These are phyloP conservation scores for Backusella circina DNA, from an alignment of 192 early-diverging fungal genomes.

Conservation along the genomic window DNA sequence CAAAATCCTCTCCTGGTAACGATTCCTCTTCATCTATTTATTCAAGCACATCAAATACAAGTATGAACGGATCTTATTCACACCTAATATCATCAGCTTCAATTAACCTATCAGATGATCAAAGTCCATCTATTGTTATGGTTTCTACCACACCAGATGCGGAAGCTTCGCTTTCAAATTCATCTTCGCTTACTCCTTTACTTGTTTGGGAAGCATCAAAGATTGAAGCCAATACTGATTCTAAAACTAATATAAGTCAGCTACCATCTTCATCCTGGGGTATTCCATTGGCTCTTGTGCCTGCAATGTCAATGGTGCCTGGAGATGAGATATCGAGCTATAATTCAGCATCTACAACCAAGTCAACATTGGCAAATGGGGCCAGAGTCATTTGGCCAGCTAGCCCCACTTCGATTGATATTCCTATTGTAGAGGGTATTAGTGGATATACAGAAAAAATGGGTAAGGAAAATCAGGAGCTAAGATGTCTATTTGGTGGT, in stretches of 20 bases:
- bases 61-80: not conserved
- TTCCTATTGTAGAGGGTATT: conserved; percentile 14
- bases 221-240: not conserved
- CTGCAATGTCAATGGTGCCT: conserved; percentile 20
- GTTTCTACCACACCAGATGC: conserved; percentile 18
- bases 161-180: conserved; percentile 9
- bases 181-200: conserved; percentile 24
- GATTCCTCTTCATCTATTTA: not conserved
- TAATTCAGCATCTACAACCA: not conserved
- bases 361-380: not conserved
- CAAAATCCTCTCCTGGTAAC: not conserved
- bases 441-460: conserved; percentile 13
- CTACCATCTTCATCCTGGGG: conserved; percentile 18
- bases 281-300: conserved; percentile 33
- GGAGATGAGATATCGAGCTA: not conserved
- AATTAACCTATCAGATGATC: not conserved
- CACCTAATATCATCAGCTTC: not conserved
- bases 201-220: conserved; percentile 26
- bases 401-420: not conserved
- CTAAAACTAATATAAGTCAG: not conserved
- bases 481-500: conserved; percentile 27
- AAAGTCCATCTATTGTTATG: conserved; percentile 12
- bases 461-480: conserved; percentile 23
- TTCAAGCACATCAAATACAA: not conserved
- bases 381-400: conserved; percentile 24